A percentile compares a stretch with the other conserved stretches of the same genome.
Conservation (phyloP, 176 grass and related monocot genomes). For the Oryza nivara region DNA sequence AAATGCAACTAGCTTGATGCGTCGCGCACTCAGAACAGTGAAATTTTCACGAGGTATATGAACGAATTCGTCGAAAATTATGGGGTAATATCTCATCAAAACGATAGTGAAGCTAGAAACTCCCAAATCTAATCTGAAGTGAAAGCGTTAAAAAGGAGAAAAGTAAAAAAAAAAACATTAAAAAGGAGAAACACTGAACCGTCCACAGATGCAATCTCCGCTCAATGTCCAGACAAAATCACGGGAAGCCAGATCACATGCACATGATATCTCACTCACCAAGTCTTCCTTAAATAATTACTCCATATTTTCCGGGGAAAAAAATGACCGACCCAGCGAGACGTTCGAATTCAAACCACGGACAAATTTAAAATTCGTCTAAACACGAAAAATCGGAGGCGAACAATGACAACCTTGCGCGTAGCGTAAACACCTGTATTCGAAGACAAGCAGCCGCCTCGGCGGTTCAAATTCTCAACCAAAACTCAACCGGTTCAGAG, state of each 20-base stretch:
- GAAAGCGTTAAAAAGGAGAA: background rate
- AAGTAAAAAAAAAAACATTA: background rate
- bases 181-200: background rate
- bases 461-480: background rate
- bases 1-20: background rate
- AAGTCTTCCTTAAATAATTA: background rate
- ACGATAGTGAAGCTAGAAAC: background rate
- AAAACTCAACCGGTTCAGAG: background rate
- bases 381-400: background rate
- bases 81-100: background rate
- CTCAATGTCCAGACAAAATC: background rate
- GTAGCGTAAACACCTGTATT: background rate
- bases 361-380: background rate
- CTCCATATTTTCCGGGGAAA: background rate
- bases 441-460: background rate
- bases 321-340: background rate
- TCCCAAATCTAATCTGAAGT: background rate
- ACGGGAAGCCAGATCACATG: background rate
- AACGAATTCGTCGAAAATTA: background rate
- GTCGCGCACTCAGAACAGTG: background rate
- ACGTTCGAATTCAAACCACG: background rate
- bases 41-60: background rate
- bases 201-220: background rate
- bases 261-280: background rate
- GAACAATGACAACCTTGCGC: too few relatives aligned